A percentile compares a stretch with the other conserved stretches of the same genome.
Evolutionary conservation across 1,139 yeast species (phyloP).

Genomic region (Taphrina flavorubra): DNA sequence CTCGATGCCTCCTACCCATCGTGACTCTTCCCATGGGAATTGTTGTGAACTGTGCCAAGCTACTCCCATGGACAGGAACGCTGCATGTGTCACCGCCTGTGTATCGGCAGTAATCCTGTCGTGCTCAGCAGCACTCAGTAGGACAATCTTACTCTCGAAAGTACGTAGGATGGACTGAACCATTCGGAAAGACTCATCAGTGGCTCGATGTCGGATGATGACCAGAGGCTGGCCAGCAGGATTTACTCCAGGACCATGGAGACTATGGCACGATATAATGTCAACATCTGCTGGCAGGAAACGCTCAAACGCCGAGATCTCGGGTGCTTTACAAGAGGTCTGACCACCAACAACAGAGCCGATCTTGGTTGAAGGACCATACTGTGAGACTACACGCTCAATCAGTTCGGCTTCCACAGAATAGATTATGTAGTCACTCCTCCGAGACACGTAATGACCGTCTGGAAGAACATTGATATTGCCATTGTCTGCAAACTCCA

Average conservation of each 20-base stretch:
- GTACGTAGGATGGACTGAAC: slow-evolving; percentile 72
- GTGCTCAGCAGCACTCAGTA: slow-evolving; percentile 80
- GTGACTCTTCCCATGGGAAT: slow-evolving; percentile 90
- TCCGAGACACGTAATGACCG: slow-evolving; percentile 82
- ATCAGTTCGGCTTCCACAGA: slow-evolving; percentile 90
- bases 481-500: slow-evolving; percentile 54
- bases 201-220: slow-evolving; percentile 74
- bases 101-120: slow-evolving; percentile 97
- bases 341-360: slow-evolving; percentile 98
- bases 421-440: slow-evolving; percentile 80
- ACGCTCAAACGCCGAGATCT: slow-evolving; percentile 80
- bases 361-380: slow-evolving; percentile 85
- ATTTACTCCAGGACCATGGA: slow-evolving; percentile 91
- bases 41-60: slow-evolving; percentile 87
- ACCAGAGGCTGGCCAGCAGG: slow-evolving; percentile 93
- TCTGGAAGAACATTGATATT: slow-evolving; percentile 64
- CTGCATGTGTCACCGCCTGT: slow-evolving; percentile 98
- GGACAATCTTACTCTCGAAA: slow-evolving; percentile 77
- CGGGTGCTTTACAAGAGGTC: slow-evolving; percentile 92
- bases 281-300: slow-evolving; percentile 76
- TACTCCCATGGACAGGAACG: slow-evolving; percentile 89
- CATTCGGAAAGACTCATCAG: slow-evolving; percentile 61
- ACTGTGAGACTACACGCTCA: slow-evolving; percentile 67
- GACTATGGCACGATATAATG: slow-evolving; percentile 83
- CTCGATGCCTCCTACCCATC: slow-evolving; percentile 92